phyloP scores from a whole-genome alignment of 345 rosid genomes.

The Brassica napus region Da-Ae NC_063448.1:3981501-3982000 shows the following conservation, averaged over 20 bases:
- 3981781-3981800: conserved; percentile 85
- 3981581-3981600: conserved; percentile 94
- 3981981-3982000: conserved; percentile 90
- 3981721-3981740: conserved; percentile 89
- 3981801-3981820: conserved; percentile 93
- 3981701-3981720: conserved; percentile 97
- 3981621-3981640: conserved; percentile 90
- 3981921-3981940: conserved; percentile 78
- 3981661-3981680: conserved; percentile 97
- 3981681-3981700: conserved; percentile 98
- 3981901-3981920: conserved; percentile 73
- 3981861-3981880: conserved; percentile 95
- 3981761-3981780: conserved; percentile 82
- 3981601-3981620: conserved; percentile 99
- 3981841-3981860: conserved; percentile 96
- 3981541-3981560: conserved; percentile 86
- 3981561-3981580: conserved; percentile 91
- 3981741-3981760: conserved; percentile 89
- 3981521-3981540: conserved; percentile 89
- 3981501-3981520: conserved; percentile 93
- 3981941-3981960: conserved; percentile 74
- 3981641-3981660: conserved; percentile 98
- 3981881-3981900: conserved; percentile 80
- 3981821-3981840: conserved; percentile 70
- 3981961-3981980: conserved; percentile 85